phyloP scores from a whole-genome alignment of 768 basidiomycete species.

The Trametopsis cervina region DNA sequence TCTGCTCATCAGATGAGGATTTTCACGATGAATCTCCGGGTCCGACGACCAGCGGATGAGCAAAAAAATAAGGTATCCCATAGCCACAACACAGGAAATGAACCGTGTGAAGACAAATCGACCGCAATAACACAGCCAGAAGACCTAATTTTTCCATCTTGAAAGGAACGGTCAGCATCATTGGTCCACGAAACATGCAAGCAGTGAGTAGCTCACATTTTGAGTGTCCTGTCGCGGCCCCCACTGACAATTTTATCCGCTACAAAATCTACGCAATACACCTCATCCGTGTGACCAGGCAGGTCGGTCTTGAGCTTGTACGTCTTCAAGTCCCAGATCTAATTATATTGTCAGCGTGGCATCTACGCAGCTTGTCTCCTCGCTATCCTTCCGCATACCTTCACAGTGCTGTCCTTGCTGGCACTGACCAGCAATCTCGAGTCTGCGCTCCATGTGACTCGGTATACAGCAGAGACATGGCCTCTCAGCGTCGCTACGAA shows the following conservation, averaged over 20 bases:
- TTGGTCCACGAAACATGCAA: background rate
- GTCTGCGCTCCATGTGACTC: conserved; percentile 94
- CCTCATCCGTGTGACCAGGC: conserved; percentile 95
- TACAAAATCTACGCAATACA: conserved; percentile 98
- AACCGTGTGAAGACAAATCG: too few relatives aligned
- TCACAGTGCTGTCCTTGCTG: conserved; percentile 93
- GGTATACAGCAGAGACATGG: conserved; percentile 91
- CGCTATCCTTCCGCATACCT: conserved; percentile 39
- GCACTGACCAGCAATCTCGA: conserved; percentile 88
- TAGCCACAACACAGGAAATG: too few relatives aligned
- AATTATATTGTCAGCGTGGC: too few relatives aligned
- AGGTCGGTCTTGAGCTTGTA: conserved; percentile 93
- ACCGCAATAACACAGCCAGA: too few relatives aligned
- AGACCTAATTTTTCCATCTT: conserved; percentile 25
- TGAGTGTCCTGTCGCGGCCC: conserved; percentile 85
- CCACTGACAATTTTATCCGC: conserved; percentile 99
- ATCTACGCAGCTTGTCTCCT: background rate
- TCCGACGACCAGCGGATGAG: too few relatives aligned
- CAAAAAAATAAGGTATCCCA: too few relatives aligned
- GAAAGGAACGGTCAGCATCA: conserved; percentile 1
- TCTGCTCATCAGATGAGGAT: too few relatives aligned
- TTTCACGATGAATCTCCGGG: too few relatives aligned
- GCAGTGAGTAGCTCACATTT: conserved; percentile 60
- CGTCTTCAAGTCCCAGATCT: conserved; percentile 97
- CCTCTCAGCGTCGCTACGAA: conserved; percentile 89